A percentile compares a stretch with the other conserved stretches of the same genome.
These are phyloP conservation scores for Rhodotorula taiwanensis DNA, from an alignment of 768 basidiomycete species.

Conservation along the genomic window DNA sequence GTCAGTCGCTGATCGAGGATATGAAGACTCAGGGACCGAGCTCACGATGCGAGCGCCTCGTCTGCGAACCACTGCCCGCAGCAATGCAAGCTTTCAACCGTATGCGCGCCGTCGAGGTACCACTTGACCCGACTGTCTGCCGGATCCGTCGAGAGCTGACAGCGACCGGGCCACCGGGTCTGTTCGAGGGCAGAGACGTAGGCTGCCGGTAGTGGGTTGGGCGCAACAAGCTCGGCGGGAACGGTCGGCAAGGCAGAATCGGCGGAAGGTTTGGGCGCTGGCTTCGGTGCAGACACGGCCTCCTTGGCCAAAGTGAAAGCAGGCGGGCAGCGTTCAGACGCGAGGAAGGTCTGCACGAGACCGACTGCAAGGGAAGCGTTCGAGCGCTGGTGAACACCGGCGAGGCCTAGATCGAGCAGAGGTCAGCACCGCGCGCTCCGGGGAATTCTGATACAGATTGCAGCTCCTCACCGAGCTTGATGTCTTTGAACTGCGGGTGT, in stretches of 20 bases:
- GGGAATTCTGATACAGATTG: neutral
- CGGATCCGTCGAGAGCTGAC: conserved; percentile 72
- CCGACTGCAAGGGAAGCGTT: conserved; percentile 82
- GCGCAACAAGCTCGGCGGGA: conserved; percentile 26
- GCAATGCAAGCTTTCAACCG: conserved; percentile 75
- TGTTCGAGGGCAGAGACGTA: conserved; percentile 60
- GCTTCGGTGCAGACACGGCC: too few relatives aligned
- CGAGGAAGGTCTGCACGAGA: conserved; percentile 62
- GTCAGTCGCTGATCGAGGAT: too few relatives aligned
- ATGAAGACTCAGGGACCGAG: too few relatives aligned
- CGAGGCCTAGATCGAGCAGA: conserved; percentile 56
- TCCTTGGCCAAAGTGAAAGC: conserved; percentile 34
- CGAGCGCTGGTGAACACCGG: conserved; percentile 74
- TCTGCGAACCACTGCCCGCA: conserved; percentile 80
- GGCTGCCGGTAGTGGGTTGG: conserved; percentile 49
- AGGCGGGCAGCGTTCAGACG: conserved; percentile 40
- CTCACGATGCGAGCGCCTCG: conserved; percentile 18
- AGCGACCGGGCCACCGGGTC: conserved; percentile 88
- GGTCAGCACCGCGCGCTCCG: neutral
- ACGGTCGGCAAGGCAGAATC: conserved; percentile 10
- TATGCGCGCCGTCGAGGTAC: conserved; percentile 96
- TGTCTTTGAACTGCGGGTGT: conserved; percentile 50
- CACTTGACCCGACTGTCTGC: conserved; percentile 56
- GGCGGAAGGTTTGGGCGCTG: too few relatives aligned
- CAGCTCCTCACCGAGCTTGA: conserved; percentile 57